These are phyloP conservation scores for Fraxinus quadrangulata DNA, from an alignment of 257 asterid genomes.

Conservation along the genomic window DNA sequence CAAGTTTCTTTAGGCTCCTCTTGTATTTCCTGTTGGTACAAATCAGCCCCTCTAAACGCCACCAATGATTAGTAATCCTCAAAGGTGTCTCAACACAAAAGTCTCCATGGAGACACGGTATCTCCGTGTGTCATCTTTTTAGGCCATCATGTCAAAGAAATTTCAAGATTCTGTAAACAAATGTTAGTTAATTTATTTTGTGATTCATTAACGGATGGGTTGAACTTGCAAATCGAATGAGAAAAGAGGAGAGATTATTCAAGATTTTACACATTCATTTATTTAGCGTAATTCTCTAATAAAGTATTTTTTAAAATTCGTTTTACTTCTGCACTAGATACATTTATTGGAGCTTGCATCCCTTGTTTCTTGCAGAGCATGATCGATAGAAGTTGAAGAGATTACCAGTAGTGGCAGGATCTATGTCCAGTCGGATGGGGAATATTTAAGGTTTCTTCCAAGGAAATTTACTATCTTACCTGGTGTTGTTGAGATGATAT, in stretches of 20 bases:
- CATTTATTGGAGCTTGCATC: not conserved
- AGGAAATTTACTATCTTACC: constrained; percentile 64
- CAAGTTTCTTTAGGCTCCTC: constrained; percentile 35
- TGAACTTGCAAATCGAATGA: not conserved
- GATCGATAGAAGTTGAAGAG: constrained; percentile 73
- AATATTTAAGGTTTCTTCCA: constrained; percentile 78
- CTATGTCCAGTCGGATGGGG: constrained; percentile 91
- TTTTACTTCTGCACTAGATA: not conserved
- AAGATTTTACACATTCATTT: not conserved
- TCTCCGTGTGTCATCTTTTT: no score
- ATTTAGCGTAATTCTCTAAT: not conserved
- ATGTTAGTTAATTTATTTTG: not conserved
- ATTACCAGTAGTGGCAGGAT: constrained; percentile 46
- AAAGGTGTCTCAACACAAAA: no score
- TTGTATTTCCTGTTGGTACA: constrained; percentile 32
- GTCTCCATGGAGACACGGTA: no score
- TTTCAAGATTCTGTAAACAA: not conserved
- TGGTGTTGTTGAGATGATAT: constrained; percentile 65
- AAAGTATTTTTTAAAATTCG: not conserved
- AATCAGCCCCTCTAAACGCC: constrained; percentile 21
- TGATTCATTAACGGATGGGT: no score
- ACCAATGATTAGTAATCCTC: no score
- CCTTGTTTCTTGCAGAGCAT: constrained; percentile 46
- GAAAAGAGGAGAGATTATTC: not conserved
- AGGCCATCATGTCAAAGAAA: not conserved